Evolutionary conservation across 2,329 filamentous ascomycete genomes (phyloP).

Genomic region (Cercospora nicotianae): DNA sequence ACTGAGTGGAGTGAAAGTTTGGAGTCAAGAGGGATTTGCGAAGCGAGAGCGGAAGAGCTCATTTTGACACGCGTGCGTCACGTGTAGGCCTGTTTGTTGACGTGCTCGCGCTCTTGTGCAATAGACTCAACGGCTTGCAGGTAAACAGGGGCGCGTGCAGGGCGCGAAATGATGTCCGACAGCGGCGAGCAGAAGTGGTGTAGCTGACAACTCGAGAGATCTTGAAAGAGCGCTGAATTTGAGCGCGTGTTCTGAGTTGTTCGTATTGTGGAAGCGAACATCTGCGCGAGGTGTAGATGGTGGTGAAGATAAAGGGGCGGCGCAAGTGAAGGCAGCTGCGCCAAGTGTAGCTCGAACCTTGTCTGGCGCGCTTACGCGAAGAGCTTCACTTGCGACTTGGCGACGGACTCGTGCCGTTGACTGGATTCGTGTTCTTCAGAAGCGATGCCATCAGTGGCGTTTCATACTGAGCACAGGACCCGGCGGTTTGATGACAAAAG

Average conservation of each 20-base stretch:
- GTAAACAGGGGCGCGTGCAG: background rate
- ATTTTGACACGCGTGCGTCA: slow-evolving; percentile 9
- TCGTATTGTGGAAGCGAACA: background rate
- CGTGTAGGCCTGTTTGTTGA: slow-evolving; percentile 1
- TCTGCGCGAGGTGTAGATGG: background rate
- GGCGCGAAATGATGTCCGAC: background rate
- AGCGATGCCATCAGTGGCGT: no score
- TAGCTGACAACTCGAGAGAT: background rate
- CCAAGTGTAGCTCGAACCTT: no score
- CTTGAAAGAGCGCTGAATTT: no score
- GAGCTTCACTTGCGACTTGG: no score
- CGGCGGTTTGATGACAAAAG: no score
- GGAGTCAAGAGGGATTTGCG: slow-evolving; percentile 13
- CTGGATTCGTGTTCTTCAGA: no score
- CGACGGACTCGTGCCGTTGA: no score
- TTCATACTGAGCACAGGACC: no score
- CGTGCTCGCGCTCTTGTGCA: background rate
- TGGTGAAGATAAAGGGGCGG: background rate
- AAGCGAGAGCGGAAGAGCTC: background rate
- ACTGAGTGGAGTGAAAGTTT: slow-evolving; percentile 15
- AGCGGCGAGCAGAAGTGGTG: background rate
- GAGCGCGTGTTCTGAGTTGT: background rate
- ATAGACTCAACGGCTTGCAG: background rate
- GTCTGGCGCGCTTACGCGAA: no score
- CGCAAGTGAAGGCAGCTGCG: no score